phyloP scores from a whole-genome alignment of 192 early-diverging fungal genomes.

The Coemansia sp. region DNA sequence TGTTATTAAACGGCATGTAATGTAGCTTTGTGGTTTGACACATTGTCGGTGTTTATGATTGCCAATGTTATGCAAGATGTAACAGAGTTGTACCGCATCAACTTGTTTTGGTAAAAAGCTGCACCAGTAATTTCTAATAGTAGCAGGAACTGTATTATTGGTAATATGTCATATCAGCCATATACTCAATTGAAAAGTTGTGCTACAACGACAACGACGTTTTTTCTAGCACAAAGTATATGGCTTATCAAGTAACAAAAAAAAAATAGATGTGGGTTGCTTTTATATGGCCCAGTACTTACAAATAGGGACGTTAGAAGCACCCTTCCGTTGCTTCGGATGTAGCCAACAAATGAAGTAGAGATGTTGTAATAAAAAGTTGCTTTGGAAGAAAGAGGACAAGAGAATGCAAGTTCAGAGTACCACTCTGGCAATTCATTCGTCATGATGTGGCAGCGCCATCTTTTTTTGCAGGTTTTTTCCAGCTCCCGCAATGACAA shows the following conservation, averaged over 20 bases:
- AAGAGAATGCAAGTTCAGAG: neutral
- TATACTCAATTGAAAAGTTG: neutral
- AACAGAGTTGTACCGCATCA: neutral
- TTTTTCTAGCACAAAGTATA: neutral
- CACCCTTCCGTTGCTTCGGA: neutral
- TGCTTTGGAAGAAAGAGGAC: neutral
- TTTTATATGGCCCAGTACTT: neutral
- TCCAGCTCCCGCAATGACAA: neutral
- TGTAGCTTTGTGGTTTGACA: no score
- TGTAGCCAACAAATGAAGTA: neutral
- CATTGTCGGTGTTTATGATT: neutral
- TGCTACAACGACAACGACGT: neutral
- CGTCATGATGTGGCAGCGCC: neutral
- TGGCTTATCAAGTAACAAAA: neutral
- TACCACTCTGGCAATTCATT: conserved; percentile 1
- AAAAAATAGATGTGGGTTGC: neutral
- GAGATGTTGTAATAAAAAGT: conserved; percentile 3
- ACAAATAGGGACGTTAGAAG: neutral
- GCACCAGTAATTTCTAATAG: neutral
- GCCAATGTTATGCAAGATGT: neutral
- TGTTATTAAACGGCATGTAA: no score
- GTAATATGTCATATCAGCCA: neutral
- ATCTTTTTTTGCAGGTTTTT: neutral
- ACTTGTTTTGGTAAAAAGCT: neutral
- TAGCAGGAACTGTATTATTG: neutral